Evolutionary conservation across 140 eudicot species (phyloP), one percentile per base, ranked within the genome.

Genomic region (Anethum foeniculum): DNA sequence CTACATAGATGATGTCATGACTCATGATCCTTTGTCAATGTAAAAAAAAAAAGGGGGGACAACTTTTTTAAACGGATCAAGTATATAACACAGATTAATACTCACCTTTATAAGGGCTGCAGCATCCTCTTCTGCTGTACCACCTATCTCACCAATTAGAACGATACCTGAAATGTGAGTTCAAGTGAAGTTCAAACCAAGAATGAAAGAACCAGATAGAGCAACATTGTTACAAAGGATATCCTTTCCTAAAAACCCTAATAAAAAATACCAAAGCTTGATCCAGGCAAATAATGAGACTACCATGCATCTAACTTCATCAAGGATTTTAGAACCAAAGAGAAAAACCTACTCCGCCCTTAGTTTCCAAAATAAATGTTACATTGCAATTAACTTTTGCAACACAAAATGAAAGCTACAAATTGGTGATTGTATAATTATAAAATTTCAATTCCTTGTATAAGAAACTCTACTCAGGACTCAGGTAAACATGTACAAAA

Each of bases 111-210:
- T 72, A 18, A 72, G 77, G 54, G 76, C 77, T 41, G 77, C 77
- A n/a, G 30, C 77, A 72, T 72, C 77, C 77, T 72, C 77, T 41
- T 72, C 77, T 72, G 51, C 51, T 21, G 77, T 72, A 41, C 51
- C 77, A 39, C 51, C 77, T 39, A 72, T 72, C 54, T 72, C 77
- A 72, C 77, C 77, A 41, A 72, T 72, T 0, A 72, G 77, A 72
- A 72, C 77, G 18, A 72, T 72, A 23, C 77, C 77, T 72, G 43
- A 32, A 67, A 67, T 30, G 41, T 2, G 41, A 67, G 18, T 67
- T 38, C n/a, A 67, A 67, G 23, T 67, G 13, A 13, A 30, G 43
- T 67, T 32, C n/a, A 67, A 67, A 30, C 32, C 10, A 32, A 14
- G 4, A 67, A 12, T 67, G 41, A 32, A 28, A 28, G 74, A 67